Base-by-base conservation (phyloP, 148 eudicot species). In the Rheum nobile region DNA sequence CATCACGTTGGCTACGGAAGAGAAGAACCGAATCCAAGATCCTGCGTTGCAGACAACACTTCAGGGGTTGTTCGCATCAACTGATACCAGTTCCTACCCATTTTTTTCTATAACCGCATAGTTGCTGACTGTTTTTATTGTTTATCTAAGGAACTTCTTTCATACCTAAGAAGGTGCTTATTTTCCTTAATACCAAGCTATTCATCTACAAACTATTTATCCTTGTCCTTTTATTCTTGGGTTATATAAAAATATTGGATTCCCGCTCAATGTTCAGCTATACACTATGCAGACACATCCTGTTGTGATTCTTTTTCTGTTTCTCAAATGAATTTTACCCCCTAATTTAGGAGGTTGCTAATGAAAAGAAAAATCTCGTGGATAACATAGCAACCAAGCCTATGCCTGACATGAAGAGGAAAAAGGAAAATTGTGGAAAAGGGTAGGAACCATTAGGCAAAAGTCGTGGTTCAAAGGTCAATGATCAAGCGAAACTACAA, bases 341-440 rank as follows among this genome's bases (percentile, higher is more conserved):
- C 75, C 48, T 76, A 54, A 80, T 79, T 75, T 83, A 88, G 96
- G 84, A 80, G 72, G 86, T 76, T 73, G 75, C 82, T 79, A 89
- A 85, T 76, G 82, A 76, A 43, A 88, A 79, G 84, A 82, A 82
- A 73, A 88, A 82, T 75, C 68, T 17, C 43, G 65, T 72, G 54
- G 91, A 85, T 37, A 74, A 81, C 70, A 72, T 78, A 44, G 86
- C 89, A 50, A 39, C 75, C 69, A 90, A 80, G 83, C 59, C 72
- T 71, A 81, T 77, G 52, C 72, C 29, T 67, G 94, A 96, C 74
- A 70, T 70, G 71, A 87, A 68, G 71, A 88, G 80, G 82, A 91
- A 84, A 86, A 96, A 83, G 80, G 91, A 89, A 83, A 80, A 88
- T 55, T 97, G 97, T 79, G 91, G 96, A 75, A 87, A 86, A 84